Base-by-base conservation (phyloP, 331 rosid genomes). In the Dryas integrifolia region DNA sequence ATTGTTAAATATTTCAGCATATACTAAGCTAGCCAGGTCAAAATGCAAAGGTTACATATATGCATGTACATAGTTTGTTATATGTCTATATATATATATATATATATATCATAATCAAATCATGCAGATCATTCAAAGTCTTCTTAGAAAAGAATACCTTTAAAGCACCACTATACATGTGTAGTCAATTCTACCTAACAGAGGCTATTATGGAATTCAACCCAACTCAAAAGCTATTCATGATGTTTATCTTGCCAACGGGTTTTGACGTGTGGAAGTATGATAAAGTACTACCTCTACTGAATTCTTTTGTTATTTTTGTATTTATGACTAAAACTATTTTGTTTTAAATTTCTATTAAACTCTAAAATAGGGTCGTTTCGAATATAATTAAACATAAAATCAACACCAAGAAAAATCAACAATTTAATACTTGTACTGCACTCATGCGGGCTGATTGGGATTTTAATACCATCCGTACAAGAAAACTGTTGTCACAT, bases 171-270 rank as follows among this genome's bases (percentile, higher is more conserved):
- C 38, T 24, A 7, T 70, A 21, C 53, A 70, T 12, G 7, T 62
- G 21, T 41, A 40, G 43, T 69, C 64, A 69, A 53, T 59, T 76
- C 58, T 60, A 71, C 74, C 47, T 76, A 72, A 82, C 81, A 58
- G 59, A 59, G 43, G 61, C 46, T 62, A 58, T 7, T 46, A 65
- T 77, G 88, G 86, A 77, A n/a, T 57, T 82, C 57, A 68, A 47
- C 93, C 89, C 69, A 81, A 84, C 73, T 70, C 55, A 40, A 76
- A 85, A 84, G 90, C 70, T 70, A 72, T 69, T 50, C 59, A 15
- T 79, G 65, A 84, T 68, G 74, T 46, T 40, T 50, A 66, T 72
- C 53, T 67, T 65, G 2, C 47, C 81, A 38, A 50, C 79, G 60
- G 69, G 73, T 72, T 72, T 79, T 76, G 66, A 74, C 55, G 24